Evolutionary conservation across 805 yeast species (phyloP), one percentile per base, ranked within the genome.

Genomic region (Starmerella bombi): DNA sequence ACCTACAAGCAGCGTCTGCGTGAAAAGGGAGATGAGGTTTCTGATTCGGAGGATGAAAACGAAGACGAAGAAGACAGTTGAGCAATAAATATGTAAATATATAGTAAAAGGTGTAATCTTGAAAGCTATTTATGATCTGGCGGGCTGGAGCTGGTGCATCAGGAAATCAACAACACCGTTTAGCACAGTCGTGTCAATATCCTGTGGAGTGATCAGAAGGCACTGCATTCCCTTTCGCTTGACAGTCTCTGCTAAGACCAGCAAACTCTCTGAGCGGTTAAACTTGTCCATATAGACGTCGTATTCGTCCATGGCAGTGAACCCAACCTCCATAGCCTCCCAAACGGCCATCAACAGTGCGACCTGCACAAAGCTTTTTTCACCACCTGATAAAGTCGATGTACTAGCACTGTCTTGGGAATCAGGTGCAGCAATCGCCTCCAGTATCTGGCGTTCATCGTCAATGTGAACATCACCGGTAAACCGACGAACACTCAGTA

Each of bases 261-360:
- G 68, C 56, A 91, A 74, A 45, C 94, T 84, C 38, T 80, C 72
- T 34, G 77, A 70, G 49, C 98, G 70, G 56, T 86, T 85, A 15
- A 84, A 82, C 36, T 84, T 83, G 59, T 91, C 99, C 98, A 91
- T 91, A 54, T 77, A 91, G 17, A 91, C 98, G 61, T 91, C 99
- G 58, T 65, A 91, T 59, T 91, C 99, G 60, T 91, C 99, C 44
- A 91, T 63, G 0, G 96, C 96, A 44, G 93, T 72, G 16, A 91
- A 71, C 42, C 81, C 73, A 0, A 93, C 78, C 45, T 79, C 75
- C 94, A 91, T 86, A 21, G 83, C 78, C 48, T 75, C 75, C 99
- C 99, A 91, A 22, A 93, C 80, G 0, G 96, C 79, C 44, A 88
- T 65, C 34, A 91, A 61, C 43, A 91, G 68, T 0, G 96, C 81